A percentile compares a stretch with the other conserved stretches of the same genome.
These are phyloP conservation scores for Sodiomyces alkalinus DNA, from an alignment of 2,329 filamentous ascomycete species.

Conservation along the genomic window DNA sequence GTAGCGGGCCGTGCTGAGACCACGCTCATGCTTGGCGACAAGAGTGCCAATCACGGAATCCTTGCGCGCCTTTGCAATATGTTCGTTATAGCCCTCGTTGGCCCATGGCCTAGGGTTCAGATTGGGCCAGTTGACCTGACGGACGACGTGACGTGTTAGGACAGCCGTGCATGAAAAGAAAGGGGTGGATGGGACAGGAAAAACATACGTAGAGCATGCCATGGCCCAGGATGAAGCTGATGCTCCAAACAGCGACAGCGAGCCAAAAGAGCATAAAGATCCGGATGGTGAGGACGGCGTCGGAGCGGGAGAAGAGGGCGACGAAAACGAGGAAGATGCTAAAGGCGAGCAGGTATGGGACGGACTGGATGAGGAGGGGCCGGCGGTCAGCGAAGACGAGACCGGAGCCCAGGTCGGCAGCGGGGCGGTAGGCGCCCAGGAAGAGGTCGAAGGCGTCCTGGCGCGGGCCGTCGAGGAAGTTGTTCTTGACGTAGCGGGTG, in stretches of 20 bases:
- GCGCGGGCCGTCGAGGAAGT: slow-evolving; percentile 83
- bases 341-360: slow-evolving; percentile 80
- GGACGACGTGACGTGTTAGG: slow-evolving; percentile 11
- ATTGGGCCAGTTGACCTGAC: slow-evolving; percentile 98
- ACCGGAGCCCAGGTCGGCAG: slow-evolving; percentile 48
- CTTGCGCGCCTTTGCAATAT: slow-evolving; percentile 66
- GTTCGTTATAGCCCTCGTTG: slow-evolving; percentile 76
- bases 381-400: slow-evolving; percentile 72
- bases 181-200: slow-evolving; percentile 6
- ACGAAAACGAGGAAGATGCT: slow-evolving; percentile 73
- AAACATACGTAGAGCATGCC: slow-evolving; percentile 85
- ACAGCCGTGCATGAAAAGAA: background rate
- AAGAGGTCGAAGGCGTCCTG: slow-evolving; percentile 96
- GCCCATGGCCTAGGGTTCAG: slow-evolving; percentile 80
- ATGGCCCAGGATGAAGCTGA: slow-evolving; percentile 65
- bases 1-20: slow-evolving; percentile 68
- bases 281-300: slow-evolving; percentile 67
- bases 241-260: slow-evolving; percentile 51
- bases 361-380: slow-evolving; percentile 78
- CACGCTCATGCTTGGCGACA: slow-evolving; percentile 61
- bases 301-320: slow-evolving; percentile 53
- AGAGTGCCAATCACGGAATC: slow-evolving; percentile 68
- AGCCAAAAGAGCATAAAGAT: slow-evolving; percentile 72
- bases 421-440: slow-evolving; percentile 70
- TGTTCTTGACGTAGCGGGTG: slow-evolving; percentile 83